Evolutionary conservation across 805 yeast genomes (phyloP), one percentile per base, ranked within the genome.

Genomic region (Sugiyamaella boreocaroliniensis): DNA sequence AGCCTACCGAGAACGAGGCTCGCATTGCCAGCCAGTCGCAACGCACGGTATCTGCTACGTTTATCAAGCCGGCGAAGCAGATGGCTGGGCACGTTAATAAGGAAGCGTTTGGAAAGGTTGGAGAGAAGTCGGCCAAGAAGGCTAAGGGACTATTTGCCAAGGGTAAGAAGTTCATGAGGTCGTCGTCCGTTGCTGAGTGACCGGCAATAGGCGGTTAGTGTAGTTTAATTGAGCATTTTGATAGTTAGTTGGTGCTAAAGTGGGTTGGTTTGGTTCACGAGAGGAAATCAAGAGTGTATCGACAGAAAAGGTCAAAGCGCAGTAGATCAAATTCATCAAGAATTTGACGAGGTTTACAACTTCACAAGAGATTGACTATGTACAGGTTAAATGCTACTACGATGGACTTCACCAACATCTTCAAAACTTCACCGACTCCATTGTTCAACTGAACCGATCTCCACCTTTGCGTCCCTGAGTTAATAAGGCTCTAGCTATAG

Each of bases 91-190:
- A 45, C n/a, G 48, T 45, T 5, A 22, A 50, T 14, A 55, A 55
- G 44, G 58, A 55, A 18, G 54, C 55, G 12, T 43, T 57, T 19
- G 58, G 58, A 41, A 59, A 59, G 54, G 65, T 68, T 9, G 68
- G 72, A 10, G 70, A 65, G 50, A 66, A 65, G 58, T 60, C 68
- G 10, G 58, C 64, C 42, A 61, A 60, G 55, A 58, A 56, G 40
- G 67, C 68, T 40, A 61, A 61, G 51, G 64, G 68, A 9, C 55
- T 69, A 48, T 62, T 68, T 54, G 71, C 70, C 22, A 64, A 59
- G 55, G 68, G 65, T 15, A 52, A 54, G 45, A 63, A 63, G 57
- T 47, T 64, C 19, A 60, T 62, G 45, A 48, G 52, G 41, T 47
- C 61, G 1, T 56, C 50, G 40, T 50, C 54, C 8, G 37, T 32